Conservation (phyloP, 2,329 filamentous ascomycete genomes). For the Fusarium sp. region DNA sequence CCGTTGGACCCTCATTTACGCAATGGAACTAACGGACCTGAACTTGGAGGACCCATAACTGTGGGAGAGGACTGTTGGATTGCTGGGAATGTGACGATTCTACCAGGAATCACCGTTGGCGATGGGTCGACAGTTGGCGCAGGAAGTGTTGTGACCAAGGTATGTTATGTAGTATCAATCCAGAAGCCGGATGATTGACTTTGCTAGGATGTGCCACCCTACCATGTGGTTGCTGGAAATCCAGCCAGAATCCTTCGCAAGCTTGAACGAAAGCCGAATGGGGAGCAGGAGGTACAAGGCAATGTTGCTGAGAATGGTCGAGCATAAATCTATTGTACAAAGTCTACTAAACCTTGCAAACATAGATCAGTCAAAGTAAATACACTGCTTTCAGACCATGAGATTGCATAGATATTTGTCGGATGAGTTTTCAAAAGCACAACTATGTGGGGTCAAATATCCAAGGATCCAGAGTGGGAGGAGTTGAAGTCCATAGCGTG, state of each 20-base stretch:
- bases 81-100: slow-evolving; percentile 75
- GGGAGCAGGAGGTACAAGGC: slow-evolving; percentile 2
- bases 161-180: slow-evolving; percentile 25
- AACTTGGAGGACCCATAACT: slow-evolving; percentile 76
- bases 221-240: slow-evolving; percentile 46
- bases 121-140: slow-evolving; percentile 80
- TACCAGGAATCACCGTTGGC: slow-evolving; percentile 83
- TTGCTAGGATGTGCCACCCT: slow-evolving; percentile 48
- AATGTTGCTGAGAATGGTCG: neutral
- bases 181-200: neutral
- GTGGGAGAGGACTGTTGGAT: slow-evolving; percentile 88
- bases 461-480: slow-evolving; percentile 11
- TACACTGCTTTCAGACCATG: no score
- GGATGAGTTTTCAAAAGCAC: no score
- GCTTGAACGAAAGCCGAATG: slow-evolving; percentile 19
- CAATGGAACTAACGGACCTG: slow-evolving; percentile 80
- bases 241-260: slow-evolving; percentile 40
- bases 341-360: no score
- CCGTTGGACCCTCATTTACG: slow-evolving; percentile 79
- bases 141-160: slow-evolving; percentile 83
- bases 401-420: no score
- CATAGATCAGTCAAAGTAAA: neutral
- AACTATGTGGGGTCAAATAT: slow-evolving; percentile 4
- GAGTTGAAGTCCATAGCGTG: neutral
- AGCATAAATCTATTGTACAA: neutral